Evolutionary conservation across 164 flowering plant species (phyloP), one percentile per base, ranked within the genome.

Genomic region (Liquidambar formosana): DNA sequence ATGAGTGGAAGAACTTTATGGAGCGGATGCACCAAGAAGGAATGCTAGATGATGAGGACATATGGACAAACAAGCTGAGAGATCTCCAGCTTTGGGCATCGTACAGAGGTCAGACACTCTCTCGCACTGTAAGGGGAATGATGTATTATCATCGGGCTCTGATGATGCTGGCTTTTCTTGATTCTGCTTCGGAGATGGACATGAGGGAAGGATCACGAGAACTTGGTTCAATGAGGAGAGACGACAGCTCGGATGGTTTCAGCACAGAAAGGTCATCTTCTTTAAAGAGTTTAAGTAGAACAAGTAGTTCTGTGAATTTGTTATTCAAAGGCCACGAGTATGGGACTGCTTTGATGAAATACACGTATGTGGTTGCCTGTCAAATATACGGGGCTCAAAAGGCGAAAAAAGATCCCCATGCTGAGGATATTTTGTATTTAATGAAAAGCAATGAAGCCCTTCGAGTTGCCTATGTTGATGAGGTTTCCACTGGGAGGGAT

Each of bases 81-180:
- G 92, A 88, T 66, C 83, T 88, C 26, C 77, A 88, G 65, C 88
- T 81, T 23, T 88, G 92, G 92, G 92, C 89, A 33, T 88, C 92
- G 15, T 84, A 80, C 70, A 78, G 92, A 73, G 89, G 92, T 57
- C 92, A 88, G 76, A 86, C 92, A 47, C 83, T 88, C 21, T 19
- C 82, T 23, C 88, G 88, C 16, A 88, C 92, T 4, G 92, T 88
- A 22, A 78, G 92, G 73, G 92, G 92, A 69, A 88, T 88, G 92
- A 88, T 84, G 92, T 88, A 88, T 60, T 84, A 88, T 60, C 82
- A 84, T 71, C 80, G 83, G 52, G 92, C 89, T 54, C 89, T 87
- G 41, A 84, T 81, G 69, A 78, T 87, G 89, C 79, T 84, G 51
- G 92, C 92, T 21, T 87, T 80, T 76, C 81, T 87, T 54, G 92